phyloP scores from a whole-genome alignment of 2,329 filamentous ascomycete genomes.

The Claviceps purpurea region DNA sequence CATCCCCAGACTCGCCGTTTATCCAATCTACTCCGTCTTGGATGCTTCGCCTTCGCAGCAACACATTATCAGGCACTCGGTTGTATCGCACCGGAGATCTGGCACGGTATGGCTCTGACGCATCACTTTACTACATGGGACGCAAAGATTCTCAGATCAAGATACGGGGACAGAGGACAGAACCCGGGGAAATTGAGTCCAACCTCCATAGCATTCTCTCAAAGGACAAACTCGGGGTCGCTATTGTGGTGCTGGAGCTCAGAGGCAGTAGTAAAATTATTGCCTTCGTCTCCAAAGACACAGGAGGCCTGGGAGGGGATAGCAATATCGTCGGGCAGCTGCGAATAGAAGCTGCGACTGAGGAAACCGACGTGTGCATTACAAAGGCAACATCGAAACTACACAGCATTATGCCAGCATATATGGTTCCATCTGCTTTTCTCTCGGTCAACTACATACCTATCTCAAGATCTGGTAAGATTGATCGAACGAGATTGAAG shows the following conservation, averaged over 20 bases:
- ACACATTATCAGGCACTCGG: conserved; percentile 7
- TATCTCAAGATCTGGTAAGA: neutral
- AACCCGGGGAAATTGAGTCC: conserved; percentile 18
- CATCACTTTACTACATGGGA: conserved; percentile 11
- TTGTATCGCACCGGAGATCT: conserved; percentile 12
- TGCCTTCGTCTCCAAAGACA: neutral
- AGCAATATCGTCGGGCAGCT: neutral
- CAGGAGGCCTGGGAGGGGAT: neutral
- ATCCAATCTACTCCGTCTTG: neutral
- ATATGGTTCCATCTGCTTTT: neutral
- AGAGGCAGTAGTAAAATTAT: neutral
- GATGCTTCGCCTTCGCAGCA: conserved; percentile 13
- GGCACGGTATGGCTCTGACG: conserved; percentile 18
- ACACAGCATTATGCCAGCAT: neutral
- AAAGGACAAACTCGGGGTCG: neutral
- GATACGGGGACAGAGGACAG: conserved; percentile 39
- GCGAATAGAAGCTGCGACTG: neutral
- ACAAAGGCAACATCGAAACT: neutral
- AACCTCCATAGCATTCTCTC: neutral
- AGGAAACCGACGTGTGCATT: neutral
- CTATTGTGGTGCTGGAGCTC: neutral
- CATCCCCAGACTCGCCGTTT: neutral
- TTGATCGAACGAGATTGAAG: neutral
- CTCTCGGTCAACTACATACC: neutral
- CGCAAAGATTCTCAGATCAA: conserved; percentile 28